Percentiles rank a stretch among this genome's conserved stretches.
phyloP scores from a whole-genome alignment of 2,329 filamentous ascomycete species.

The Fusarium verticillioides region DNA sequence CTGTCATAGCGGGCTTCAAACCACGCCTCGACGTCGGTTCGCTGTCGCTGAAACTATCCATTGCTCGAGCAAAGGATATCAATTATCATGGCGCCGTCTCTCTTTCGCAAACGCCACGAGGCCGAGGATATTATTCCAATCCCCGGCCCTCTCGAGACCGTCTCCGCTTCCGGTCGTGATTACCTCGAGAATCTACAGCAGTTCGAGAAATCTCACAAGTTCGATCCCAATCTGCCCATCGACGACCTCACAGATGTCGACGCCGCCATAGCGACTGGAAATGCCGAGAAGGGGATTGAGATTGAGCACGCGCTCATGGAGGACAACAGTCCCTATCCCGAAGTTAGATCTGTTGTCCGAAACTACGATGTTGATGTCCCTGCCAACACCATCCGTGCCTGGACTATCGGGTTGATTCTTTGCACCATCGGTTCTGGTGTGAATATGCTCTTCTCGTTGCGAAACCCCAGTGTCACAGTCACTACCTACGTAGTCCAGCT shows the following conservation, averaged over 20 bases:
- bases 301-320: conserved; percentile 69
- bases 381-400: conserved; percentile 73
- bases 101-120: conserved; percentile 60
- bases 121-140: conserved; percentile 58
- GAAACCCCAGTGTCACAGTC: conserved; percentile 68
- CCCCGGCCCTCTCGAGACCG: conserved; percentile 53
- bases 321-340: conserved; percentile 75
- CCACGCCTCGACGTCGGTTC: conserved; percentile 31
- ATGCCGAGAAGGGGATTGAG: conserved; percentile 65
- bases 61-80: conserved; percentile 16
- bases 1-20: conserved; percentile 39
- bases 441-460: conserved; percentile 70
- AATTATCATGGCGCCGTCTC: conserved; percentile 48
- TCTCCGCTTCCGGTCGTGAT: conserved; percentile 54
- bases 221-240: conserved; percentile 73
- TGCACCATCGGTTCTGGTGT: conserved; percentile 71
- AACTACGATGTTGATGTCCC: conserved; percentile 73
- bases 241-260: conserved; percentile 71
- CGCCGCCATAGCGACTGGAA: conserved; percentile 63
- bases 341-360: conserved; percentile 72
- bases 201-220: conserved; percentile 69
- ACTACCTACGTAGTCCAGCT: conserved; percentile 72
- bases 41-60: conserved; percentile 20
- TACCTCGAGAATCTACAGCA: conserved; percentile 61
- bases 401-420: conserved; percentile 69